phyloP scores from a whole-genome alignment of 306 rosid genomes.

The Lotus japonicus region DNA sequence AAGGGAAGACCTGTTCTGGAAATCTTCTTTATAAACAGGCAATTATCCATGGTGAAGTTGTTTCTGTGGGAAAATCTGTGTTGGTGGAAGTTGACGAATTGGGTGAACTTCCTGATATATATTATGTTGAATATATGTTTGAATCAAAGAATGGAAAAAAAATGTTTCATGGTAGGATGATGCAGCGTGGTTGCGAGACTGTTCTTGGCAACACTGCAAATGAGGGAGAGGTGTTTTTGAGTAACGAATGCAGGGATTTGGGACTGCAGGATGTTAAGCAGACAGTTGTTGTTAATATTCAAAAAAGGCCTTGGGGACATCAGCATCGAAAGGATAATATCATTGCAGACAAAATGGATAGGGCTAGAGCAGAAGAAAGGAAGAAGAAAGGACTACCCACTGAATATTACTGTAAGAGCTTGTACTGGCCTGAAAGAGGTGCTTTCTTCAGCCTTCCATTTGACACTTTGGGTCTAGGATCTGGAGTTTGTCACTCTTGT shows the following conservation, averaged over 20 bases:
- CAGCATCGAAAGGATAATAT: constrained; percentile 65
- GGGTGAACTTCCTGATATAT: constrained; percentile 48
- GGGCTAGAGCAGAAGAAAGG: constrained; percentile 81
- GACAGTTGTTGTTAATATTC: constrained; percentile 37
- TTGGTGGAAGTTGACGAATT: constrained; percentile 52
- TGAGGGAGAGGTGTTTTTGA: constrained; percentile 82
- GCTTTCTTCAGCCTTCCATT: constrained; percentile 66
- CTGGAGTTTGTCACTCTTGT: constrained; percentile 75
- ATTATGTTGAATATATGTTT: constrained; percentile 76
- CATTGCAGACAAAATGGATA: constrained; percentile 43
- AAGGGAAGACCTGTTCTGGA: constrained; percentile 56
- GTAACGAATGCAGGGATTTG: constrained; percentile 61
- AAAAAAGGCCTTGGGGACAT: constrained; percentile 66
- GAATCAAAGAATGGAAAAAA: constrained; percentile 58
- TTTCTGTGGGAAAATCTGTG: constrained; percentile 66
- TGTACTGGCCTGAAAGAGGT: constrained; percentile 86
- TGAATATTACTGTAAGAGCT: constrained; percentile 77
- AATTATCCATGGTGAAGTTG: constrained; percentile 47
- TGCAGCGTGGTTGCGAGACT: constrained; percentile 70
- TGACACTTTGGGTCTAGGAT: constrained; percentile 63
- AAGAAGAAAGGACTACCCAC: constrained; percentile 64
- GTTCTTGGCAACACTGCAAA: constrained; percentile 88
- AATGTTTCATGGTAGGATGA: constrained; percentile 80
- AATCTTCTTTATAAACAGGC: constrained; percentile 48
- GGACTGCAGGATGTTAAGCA: constrained; percentile 48